These are phyloP conservation scores for Pichia inconspicua DNA, from an alignment of 1,139 yeast species.

Conservation along the genomic window DNA sequence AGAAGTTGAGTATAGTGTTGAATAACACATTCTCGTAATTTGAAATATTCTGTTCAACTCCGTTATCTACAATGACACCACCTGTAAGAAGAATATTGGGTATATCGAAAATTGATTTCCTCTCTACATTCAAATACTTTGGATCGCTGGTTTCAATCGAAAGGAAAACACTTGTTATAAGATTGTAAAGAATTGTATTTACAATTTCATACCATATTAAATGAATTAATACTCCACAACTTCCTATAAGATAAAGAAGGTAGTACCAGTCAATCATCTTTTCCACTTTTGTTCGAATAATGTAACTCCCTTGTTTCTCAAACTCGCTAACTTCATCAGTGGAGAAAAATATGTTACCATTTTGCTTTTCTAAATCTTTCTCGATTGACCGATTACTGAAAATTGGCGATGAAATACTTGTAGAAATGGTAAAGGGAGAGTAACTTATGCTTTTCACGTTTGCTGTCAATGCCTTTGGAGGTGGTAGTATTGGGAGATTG, in stretches of 20 bases:
- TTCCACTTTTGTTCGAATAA: not conserved
- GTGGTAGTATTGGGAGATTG: not conserved
- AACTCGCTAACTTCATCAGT: not conserved
- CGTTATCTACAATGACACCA: not conserved
- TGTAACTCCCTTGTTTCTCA: not conserved
- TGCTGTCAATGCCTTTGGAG: not conserved
- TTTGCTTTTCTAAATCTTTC: not conserved
- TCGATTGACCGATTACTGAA: not conserved
- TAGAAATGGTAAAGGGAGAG: not conserved
- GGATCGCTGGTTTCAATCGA: slow-evolving; percentile 1
- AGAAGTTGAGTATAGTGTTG: slow-evolving; percentile 1
- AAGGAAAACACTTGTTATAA: slow-evolving; percentile 1
- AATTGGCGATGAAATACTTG: not conserved
- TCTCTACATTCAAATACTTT: not conserved
- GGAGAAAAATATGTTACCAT: not conserved
- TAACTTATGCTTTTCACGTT: not conserved
- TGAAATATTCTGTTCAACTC: not conserved
- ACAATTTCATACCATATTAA: slow-evolving; percentile 4
- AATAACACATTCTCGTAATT: not conserved
- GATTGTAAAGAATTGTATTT: slow-evolving; percentile 4
- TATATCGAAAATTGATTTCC: not conserved
- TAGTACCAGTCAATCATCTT: slow-evolving; percentile 3
- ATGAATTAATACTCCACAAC: slow-evolving; percentile 3
- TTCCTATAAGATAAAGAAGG: slow-evolving; percentile 1
- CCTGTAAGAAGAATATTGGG: slow-evolving; percentile 2